A percentile compares a stretch with the other conserved stretches of the same genome.
phyloP scores from a whole-genome alignment of 768 basidiomycete species.

The Amanita rubescens region DNA sequence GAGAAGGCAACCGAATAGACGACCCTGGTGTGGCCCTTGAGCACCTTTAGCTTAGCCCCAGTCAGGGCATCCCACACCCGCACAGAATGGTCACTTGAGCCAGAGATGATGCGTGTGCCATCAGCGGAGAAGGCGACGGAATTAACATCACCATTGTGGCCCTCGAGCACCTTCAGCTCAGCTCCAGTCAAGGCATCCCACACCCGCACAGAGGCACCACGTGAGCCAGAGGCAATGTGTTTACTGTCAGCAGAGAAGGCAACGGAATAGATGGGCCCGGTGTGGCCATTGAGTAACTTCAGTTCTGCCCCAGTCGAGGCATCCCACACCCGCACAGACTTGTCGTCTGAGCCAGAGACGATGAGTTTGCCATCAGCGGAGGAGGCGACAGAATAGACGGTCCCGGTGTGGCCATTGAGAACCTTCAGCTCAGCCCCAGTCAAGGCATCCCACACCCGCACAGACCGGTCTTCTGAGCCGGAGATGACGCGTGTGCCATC shows the following conservation, averaged over 20 bases:
- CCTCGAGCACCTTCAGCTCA: neutral
- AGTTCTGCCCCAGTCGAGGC: too few species aligned
- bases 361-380: too few species aligned
- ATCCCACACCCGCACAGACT: too few species aligned
- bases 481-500: neutral
- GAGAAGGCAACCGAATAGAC: too few species aligned
- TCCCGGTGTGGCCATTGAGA: too few species aligned
- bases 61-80: constrained; percentile 6
- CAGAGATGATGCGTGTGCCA: constrained; percentile 1
- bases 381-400: too few species aligned
- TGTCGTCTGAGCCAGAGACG: too few species aligned
- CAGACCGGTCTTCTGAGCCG: constrained; percentile 8
- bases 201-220: neutral
- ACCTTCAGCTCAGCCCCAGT: constrained; percentile 1
- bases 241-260: too few species aligned
- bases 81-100: constrained; percentile 8
- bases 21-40: too few species aligned
- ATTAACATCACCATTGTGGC: neutral
- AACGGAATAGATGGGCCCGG: too few species aligned
- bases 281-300: too few species aligned
- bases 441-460: constrained; percentile 7
- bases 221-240: constrained; percentile 5
- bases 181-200: neutral
- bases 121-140: neutral
- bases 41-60: neutral